Evolutionary conservation across 805 yeast species (phyloP).

Genomic region (Ogataea zsoltii): DNA sequence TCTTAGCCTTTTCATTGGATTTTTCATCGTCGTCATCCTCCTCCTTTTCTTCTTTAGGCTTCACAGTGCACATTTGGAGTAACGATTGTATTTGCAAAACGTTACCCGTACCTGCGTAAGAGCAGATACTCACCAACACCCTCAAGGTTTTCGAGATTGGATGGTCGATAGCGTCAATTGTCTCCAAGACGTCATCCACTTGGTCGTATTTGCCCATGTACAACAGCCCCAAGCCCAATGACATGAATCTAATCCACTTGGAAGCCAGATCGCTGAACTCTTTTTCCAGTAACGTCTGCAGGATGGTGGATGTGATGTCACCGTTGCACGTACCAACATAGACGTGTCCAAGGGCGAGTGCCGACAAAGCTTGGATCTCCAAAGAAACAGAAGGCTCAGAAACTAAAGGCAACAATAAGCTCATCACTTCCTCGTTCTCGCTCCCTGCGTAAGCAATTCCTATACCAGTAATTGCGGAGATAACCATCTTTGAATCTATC

Average conservation of each 20-base stretch:
- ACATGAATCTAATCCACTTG: slow-evolving; percentile 87
- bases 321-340: slow-evolving; percentile 97
- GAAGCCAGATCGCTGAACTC: slow-evolving; percentile 73
- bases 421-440: slow-evolving; percentile 78
- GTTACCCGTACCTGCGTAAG: slow-evolving; percentile 97
- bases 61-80: slow-evolving; percentile 84
- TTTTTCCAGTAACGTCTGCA: slow-evolving; percentile 88
- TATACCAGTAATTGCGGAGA: slow-evolving; percentile 85
- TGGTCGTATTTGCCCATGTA: slow-evolving; percentile 94
- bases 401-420: slow-evolving; percentile 76
- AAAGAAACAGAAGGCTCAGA: slow-evolving; percentile 72
- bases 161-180: slow-evolving; percentile 92
- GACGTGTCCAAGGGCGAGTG: slow-evolving; percentile 89
- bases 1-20: slow-evolving; percentile 5
- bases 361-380: slow-evolving; percentile 82
- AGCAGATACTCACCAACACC: slow-evolving; percentile 87
- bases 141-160: slow-evolving; percentile 88
- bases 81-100: slow-evolving; percentile 91
- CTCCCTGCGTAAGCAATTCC: slow-evolving; percentile 97
- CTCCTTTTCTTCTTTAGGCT: slow-evolving; percentile 54
- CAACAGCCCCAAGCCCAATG: slow-evolving; percentile 86
- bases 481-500: slow-evolving; percentile 61
- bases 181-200: slow-evolving; percentile 90
- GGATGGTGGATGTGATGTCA: slow-evolving; percentile 87
- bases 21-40: slow-evolving; percentile 54